Conservation (phyloP, 192 early-diverging fungal genomes). For the Gryganskiella cystojenkinii region DNA sequence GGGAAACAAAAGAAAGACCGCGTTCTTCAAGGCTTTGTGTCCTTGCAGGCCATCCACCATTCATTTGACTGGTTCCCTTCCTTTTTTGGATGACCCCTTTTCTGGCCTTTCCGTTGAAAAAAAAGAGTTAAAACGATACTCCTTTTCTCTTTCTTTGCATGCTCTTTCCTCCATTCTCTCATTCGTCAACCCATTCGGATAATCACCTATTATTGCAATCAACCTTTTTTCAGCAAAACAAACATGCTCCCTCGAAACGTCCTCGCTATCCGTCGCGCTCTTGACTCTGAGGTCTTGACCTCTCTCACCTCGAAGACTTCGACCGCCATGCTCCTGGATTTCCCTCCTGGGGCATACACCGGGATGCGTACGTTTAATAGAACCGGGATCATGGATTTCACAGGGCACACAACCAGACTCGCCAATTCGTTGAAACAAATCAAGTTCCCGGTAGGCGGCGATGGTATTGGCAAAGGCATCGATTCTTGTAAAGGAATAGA, state of each 20-base stretch:
- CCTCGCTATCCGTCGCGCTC: slow-evolving; percentile 18
- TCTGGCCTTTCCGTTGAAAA: neutral
- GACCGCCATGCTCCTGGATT: slow-evolving; percentile 24
- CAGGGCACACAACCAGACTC: slow-evolving; percentile 61
- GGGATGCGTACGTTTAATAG: slow-evolving; percentile 67
- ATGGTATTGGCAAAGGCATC: too few relatives aligned
- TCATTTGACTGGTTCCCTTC: neutral
- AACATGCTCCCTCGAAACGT: slow-evolving; percentile 29
- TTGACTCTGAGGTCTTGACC: slow-evolving; percentile 22
- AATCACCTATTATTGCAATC: too few relatives aligned
- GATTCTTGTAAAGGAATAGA: slow-evolving; percentile 9
- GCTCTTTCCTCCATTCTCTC: slow-evolving; percentile 2
- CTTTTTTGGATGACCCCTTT: too few relatives aligned
- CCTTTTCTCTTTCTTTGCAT: neutral
- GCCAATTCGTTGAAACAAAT: slow-evolving; percentile 54
- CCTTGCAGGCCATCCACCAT: too few relatives aligned
- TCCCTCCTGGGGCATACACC: slow-evolving; percentile 69
- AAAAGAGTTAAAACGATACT: neutral
- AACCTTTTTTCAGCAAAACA: too few relatives aligned
- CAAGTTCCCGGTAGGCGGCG: too few relatives aligned
- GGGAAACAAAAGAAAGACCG: slow-evolving; percentile 1
- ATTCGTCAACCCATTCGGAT: neutral
- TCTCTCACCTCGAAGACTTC: slow-evolving; percentile 22
- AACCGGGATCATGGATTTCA: slow-evolving; percentile 65
- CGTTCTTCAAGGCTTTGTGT: too few relatives aligned